phyloP scores from a whole-genome alignment of 352 stramenopile genomes.

The Globisporangium alternatum region DNA sequence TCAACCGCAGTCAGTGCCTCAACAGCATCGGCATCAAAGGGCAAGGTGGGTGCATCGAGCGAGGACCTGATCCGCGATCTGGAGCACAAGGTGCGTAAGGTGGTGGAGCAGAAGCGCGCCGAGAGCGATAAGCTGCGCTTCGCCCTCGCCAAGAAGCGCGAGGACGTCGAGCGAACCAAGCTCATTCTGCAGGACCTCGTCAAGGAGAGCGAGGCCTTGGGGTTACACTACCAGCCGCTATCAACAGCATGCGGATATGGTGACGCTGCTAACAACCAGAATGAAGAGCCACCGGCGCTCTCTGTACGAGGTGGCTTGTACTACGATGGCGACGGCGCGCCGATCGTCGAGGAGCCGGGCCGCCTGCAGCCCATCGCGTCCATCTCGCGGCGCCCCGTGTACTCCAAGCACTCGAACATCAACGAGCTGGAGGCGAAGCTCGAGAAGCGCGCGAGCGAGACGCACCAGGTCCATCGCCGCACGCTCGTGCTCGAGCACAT shows the following conservation, averaged over 20 bases:
- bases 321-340: constrained; percentile 2
- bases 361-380: constrained; percentile 69
- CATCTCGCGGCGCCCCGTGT: constrained; percentile 73
- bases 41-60: constrained; percentile 55
- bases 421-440: constrained; percentile 64
- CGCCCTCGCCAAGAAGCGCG: constrained; percentile 55
- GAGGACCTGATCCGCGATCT: constrained; percentile 78
- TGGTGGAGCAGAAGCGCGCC: constrained; percentile 74
- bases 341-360: constrained; percentile 44
- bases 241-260: background rate
- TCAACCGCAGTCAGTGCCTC: no score
- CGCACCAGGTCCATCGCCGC: constrained; percentile 53
- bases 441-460: constrained; percentile 54
- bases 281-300: constrained; percentile 12
- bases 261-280: constrained; percentile 17
- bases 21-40: constrained; percentile 16
- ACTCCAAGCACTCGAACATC: constrained; percentile 86
- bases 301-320: background rate
- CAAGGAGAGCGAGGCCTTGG: constrained; percentile 70
- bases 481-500: constrained; percentile 80
- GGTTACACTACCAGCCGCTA: constrained; percentile 44
- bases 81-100: constrained; percentile 71
- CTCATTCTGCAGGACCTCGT: constrained; percentile 70
- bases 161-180: constrained; percentile 63
- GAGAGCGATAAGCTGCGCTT: constrained; percentile 79